phyloP scores from a whole-genome alignment of 2,329 filamentous ascomycete genomes.

The Lasiodiplodia theobromae region DNA sequence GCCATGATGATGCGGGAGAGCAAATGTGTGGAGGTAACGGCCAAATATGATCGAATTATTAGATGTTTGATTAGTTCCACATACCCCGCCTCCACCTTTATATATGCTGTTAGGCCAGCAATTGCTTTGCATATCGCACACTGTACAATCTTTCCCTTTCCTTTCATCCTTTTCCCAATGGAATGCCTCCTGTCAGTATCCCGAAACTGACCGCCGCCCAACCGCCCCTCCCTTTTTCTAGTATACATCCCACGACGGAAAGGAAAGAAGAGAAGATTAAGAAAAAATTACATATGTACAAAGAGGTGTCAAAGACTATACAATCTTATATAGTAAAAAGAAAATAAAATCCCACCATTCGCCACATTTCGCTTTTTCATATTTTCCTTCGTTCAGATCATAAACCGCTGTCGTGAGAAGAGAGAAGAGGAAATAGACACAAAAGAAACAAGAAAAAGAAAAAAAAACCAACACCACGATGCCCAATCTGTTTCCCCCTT shows the following conservation, averaged over 20 bases:
- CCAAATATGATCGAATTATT: not conserved
- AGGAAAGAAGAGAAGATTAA: not conserved
- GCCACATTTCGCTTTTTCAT: not conserved
- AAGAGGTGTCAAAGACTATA: not conserved
- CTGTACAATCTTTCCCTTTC: not conserved
- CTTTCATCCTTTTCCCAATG: not conserved
- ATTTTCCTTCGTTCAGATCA: not conserved
- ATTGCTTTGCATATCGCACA: not conserved
- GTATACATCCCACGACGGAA: not conserved
- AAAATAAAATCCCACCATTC: not conserved
- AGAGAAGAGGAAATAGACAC: not conserved
- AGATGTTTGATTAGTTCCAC: not conserved
- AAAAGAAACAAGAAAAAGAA: not conserved
- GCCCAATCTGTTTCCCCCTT: not conserved
- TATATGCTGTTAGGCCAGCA: not conserved
- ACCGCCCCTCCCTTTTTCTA: not conserved
- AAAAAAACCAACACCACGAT: not conserved
- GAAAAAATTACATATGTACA: not conserved
- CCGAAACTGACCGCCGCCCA: not conserved
- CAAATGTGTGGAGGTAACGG: not conserved
- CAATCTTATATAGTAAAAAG: not conserved
- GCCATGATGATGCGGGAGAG: not conserved
- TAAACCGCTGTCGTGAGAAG: conserved; percentile 11
- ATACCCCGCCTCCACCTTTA: not conserved
- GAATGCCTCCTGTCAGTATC: not conserved